These are phyloP conservation scores for Parathielavia hyrcaniae DNA, from an alignment of 495 filamentous ascomycete genomes.

Conservation along the genomic window DNA sequence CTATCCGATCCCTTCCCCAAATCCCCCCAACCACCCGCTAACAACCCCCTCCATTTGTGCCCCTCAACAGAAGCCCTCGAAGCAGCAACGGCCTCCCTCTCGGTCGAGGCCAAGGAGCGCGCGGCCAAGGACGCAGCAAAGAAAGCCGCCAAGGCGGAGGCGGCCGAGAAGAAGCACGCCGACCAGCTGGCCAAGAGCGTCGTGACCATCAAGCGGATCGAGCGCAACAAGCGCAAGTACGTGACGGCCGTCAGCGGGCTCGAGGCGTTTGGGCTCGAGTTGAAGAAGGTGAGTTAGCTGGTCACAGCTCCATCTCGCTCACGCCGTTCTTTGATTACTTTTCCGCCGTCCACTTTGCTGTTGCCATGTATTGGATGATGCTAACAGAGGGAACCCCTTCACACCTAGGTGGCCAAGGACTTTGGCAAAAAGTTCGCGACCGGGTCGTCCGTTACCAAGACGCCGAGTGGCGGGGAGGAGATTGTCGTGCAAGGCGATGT, in stretches of 20 bases:
- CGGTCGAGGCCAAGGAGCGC: constrained; percentile 80
- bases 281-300: constrained; percentile 68
- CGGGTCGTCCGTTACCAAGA: constrained; percentile 84
- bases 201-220: constrained; percentile 89
- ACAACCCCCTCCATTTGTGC: constrained; percentile 11
- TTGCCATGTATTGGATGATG: not conserved
- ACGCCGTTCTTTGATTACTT: not conserved
- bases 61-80: constrained; percentile 62
- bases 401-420: constrained; percentile 67
- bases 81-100: constrained; percentile 75
- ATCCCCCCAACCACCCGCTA: not conserved
- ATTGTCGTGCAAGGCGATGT: constrained; percentile 98
- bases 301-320: too few species aligned
- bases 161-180: constrained; percentile 69
- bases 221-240: constrained; percentile 95
- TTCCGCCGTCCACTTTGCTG: constrained; percentile 10
- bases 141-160: constrained; percentile 78
- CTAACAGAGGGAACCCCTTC: not conserved
- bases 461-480: constrained; percentile 79
- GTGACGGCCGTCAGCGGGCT: constrained; percentile 86
- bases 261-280: constrained; percentile 81
- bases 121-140: constrained; percentile 92
- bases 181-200: constrained; percentile 72
- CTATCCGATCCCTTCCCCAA: not conserved
- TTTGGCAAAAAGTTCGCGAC: constrained; percentile 92